These are phyloP conservation scores for Leucocoprinus birnbaumii DNA, from an alignment of 768 basidiomycete genomes.

Conservation along the genomic window DNA sequence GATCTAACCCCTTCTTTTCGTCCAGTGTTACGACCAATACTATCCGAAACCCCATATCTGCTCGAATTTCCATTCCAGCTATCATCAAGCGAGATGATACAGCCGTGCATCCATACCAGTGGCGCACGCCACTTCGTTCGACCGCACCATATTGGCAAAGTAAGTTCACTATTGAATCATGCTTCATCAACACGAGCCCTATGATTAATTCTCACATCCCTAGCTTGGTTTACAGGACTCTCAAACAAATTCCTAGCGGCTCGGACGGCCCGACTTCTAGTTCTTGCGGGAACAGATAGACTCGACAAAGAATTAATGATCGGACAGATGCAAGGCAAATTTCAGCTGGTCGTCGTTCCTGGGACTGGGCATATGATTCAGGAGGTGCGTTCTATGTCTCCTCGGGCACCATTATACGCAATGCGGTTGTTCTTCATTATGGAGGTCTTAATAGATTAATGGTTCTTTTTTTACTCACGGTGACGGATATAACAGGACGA, in stretches of 20 bases:
- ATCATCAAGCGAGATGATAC: constrained; percentile 54
- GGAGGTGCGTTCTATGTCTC: constrained; percentile 55
- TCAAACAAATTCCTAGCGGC: constrained; percentile 77
- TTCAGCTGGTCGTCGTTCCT: constrained; percentile 86
- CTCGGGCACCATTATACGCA: not conserved
- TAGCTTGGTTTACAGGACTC: constrained; percentile 88
- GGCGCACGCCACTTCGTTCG: constrained; percentile 81
- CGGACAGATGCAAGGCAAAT: constrained; percentile 95
- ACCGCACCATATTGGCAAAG: constrained; percentile 92
- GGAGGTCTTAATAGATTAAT: not conserved
- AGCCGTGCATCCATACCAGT: constrained; percentile 48
- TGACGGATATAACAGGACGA: constrained; percentile 61
- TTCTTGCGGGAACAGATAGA: constrained; percentile 90
- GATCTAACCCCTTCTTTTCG: not conserved
- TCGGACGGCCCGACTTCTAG: constrained; percentile 79
- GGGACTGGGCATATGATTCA: constrained; percentile 94
- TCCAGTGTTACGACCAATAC: constrained; percentile 75
- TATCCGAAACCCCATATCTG: constrained; percentile 78
- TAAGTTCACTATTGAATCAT: constrained; percentile 25
- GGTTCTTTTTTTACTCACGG: not conserved
- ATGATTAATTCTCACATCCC: not conserved
- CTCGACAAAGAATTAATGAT: constrained; percentile 94
- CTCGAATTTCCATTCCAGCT: constrained; percentile 85
- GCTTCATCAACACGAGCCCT: not conserved
- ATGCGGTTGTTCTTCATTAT: not conserved